Percentiles rank a stretch among this genome's conserved stretches.
phyloP scores from a whole-genome alignment of 495 filamentous ascomycete species.

The Hypoxylon rickii region DNA sequence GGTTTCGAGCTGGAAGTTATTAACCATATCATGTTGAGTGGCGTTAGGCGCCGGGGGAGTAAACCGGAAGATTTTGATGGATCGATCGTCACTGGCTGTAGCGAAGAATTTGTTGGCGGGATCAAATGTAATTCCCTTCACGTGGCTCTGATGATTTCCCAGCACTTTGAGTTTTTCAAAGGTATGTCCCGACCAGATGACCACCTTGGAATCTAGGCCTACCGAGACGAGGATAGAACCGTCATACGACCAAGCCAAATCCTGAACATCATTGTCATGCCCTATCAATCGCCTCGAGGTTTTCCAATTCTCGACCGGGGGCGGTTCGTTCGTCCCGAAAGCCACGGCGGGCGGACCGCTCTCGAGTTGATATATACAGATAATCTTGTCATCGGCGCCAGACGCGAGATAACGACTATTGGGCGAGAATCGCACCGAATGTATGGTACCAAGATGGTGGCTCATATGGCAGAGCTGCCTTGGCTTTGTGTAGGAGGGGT shows the following conservation, averaged over 20 bases:
- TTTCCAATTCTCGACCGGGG: conserved; percentile 96
- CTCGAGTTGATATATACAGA: conserved; percentile 93
- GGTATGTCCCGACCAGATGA: conserved; percentile 96
- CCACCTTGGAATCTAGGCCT: conserved; percentile 94
- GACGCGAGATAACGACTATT: conserved; percentile 93
- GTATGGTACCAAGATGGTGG: conserved; percentile 96
- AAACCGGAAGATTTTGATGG: conserved; percentile 96
- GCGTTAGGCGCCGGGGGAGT: conserved; percentile 90
- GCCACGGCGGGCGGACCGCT: conserved; percentile 65
- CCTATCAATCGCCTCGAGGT: conserved; percentile 89
- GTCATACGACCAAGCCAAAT: conserved; percentile 96
- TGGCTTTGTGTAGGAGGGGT: conserved; percentile 73
- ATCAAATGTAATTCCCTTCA: conserved; percentile 98
- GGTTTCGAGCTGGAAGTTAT: conserved; percentile 90
- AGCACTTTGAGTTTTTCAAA: conserved; percentile 97
- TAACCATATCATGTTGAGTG: conserved; percentile 87
- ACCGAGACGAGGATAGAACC: conserved; percentile 95
- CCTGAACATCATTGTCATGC: conserved; percentile 98
- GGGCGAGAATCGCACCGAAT: conserved; percentile 92
- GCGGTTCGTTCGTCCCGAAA: conserved; percentile 83
- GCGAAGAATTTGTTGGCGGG: conserved; percentile 99
- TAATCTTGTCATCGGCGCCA: conserved; percentile 96
- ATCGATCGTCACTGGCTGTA: conserved; percentile 94
- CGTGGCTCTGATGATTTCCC: conserved; percentile 89
- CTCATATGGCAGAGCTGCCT: conserved; percentile 96